These are phyloP conservation scores for Hypoxylon sp. DNA, from an alignment of 2,329 filamentous ascomycete species.

Conservation along the genomic window DNA sequence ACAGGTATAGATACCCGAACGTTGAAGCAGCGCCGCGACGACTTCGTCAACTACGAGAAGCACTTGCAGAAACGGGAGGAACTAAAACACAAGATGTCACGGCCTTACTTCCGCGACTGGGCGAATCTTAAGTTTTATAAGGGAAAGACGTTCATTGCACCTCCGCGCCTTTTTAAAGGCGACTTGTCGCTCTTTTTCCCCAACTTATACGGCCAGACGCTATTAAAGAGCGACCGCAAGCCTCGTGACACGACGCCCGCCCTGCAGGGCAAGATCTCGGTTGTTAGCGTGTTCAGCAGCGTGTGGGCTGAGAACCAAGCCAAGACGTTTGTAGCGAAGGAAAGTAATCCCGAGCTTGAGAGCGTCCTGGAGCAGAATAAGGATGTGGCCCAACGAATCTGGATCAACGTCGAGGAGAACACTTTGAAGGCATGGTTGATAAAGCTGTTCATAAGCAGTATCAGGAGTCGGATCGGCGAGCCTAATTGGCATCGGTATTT, in stretches of 20 bases:
- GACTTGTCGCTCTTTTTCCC: conserved; percentile 93
- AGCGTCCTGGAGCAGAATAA: conserved; percentile 68
- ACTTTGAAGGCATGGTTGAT: conserved; percentile 73
- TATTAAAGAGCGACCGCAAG: conserved; percentile 69
- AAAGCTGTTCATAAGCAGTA: conserved; percentile 67
- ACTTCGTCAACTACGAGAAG: conserved; percentile 88
- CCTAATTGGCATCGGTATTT: conserved; percentile 74
- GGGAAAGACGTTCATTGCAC: conserved; percentile 92
- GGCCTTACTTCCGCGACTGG: conserved; percentile 98
- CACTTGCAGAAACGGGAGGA: conserved; percentile 82
- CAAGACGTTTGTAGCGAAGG: conserved; percentile 76
- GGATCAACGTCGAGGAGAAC: conserved; percentile 91
- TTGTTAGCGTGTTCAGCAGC: conserved; percentile 86
- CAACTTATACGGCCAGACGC: conserved; percentile 86
- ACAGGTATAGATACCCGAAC: conserved; percentile 79
- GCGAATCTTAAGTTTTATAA: conserved; percentile 84
- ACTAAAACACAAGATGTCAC: conserved; percentile 83
- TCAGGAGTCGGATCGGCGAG: conserved; percentile 66
- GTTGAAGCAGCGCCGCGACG: conserved; percentile 77
- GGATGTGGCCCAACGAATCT: conserved; percentile 79
- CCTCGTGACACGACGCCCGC: conserved; percentile 80
- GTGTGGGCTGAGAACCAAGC: conserved; percentile 89
- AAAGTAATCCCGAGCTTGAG: conserved; percentile 78
- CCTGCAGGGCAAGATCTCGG: conserved; percentile 79
- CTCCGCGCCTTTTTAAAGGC: conserved; percentile 84